These are phyloP conservation scores for Lotus japonicus DNA, from an alignment of 306 rosid species.

Conservation along the genomic window DNA sequence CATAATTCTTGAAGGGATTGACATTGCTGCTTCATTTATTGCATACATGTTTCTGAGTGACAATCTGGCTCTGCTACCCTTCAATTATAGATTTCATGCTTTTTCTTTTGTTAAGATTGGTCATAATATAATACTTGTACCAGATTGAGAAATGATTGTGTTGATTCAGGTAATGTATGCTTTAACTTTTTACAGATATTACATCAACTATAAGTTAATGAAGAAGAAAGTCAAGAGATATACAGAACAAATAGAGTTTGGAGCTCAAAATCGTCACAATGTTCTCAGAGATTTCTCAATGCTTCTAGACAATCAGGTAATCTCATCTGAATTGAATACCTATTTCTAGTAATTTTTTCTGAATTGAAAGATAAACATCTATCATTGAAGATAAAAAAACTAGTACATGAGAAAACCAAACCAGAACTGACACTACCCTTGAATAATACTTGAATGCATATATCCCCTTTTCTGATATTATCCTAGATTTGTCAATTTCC, in stretches of 20 bases:
- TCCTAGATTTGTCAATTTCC: no score
- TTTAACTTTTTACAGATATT: constrained; percentile 39
- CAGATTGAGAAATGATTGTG: background rate
- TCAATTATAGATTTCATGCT: background rate
- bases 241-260: constrained; percentile 48
- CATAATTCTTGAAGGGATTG: no score
- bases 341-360: background rate
- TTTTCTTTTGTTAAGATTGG: background rate
- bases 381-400: background rate
- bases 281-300: constrained; percentile 73
- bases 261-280: constrained; percentile 46
- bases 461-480: no score
- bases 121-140: background rate
- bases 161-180: background rate
- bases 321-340: background rate
- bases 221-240: constrained; percentile 77
- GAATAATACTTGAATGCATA: background rate
- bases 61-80: no score
- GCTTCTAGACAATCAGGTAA: constrained; percentile 67
- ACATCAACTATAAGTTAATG: constrained; percentile 74
- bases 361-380: background rate
- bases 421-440: background rate
- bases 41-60: no score
- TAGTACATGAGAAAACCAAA: background rate
- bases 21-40: no score